Evolutionary conservation across 129 eudicot genomes (phyloP).

Genomic region (Helianthus tuberosus): DNA sequence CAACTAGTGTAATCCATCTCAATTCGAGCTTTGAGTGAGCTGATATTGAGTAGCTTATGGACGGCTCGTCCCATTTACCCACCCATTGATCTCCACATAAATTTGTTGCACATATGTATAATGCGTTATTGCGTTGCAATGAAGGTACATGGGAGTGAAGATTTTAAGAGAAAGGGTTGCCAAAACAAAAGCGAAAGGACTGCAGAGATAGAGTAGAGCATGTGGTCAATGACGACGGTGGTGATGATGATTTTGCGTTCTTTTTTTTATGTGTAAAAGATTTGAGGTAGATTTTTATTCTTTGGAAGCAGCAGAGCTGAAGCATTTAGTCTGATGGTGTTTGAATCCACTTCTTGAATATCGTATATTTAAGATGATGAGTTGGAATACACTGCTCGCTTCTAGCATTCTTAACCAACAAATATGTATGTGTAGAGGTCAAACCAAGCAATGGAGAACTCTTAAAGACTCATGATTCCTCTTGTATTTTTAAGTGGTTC

Average conservation of each 20-base stretch:
- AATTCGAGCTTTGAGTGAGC: no score
- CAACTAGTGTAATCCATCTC: no score
- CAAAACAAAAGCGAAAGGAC: conserved; percentile 36
- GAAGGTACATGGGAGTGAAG: conserved; percentile 97
- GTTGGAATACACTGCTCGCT: not conserved
- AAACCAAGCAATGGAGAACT: no score
- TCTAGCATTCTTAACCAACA: conserved; percentile 1
- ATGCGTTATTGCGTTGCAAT: conserved; percentile 1
- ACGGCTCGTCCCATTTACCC: no score
- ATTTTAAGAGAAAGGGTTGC: conserved; percentile 68
- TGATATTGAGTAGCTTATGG: no score
- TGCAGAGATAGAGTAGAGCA: conserved; percentile 24
- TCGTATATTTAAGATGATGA: no score
- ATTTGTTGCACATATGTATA: not conserved
- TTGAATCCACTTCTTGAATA: not conserved
- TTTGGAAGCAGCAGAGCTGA: not conserved
- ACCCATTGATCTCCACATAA: not conserved
- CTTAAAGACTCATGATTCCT: not conserved
- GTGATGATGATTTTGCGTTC: not conserved
- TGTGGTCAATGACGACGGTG: not conserved
- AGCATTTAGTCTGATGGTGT: not conserved
- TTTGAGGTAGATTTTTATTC: not conserved
- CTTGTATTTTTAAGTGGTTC: not conserved
- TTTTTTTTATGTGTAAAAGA: not conserved
- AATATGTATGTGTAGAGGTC: not conserved